Conservation (phyloP, 192 early-diverging fungal genomes). For the Kappamyces sp. region DNA sequence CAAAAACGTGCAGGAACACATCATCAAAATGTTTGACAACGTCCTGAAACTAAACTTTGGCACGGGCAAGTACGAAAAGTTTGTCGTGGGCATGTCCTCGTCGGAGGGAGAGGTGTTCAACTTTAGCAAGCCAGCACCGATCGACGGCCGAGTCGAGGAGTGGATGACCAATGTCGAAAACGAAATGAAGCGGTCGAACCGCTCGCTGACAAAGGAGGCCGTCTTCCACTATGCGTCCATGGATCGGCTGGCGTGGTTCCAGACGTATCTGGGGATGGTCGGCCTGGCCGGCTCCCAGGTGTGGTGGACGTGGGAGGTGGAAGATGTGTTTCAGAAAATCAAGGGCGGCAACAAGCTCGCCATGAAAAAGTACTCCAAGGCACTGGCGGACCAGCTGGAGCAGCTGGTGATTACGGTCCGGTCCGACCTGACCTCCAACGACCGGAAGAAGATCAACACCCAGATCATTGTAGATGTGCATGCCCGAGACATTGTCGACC, state of each 20-base stretch:
- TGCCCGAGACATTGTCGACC: conserved; percentile 56
- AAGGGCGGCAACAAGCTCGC: conserved; percentile 52
- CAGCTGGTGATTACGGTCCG: conserved; percentile 46
- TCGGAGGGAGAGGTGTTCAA: conserved; percentile 50
- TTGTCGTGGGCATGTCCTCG: conserved; percentile 51
- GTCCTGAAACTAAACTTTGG: conserved; percentile 57
- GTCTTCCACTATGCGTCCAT: conserved; percentile 53
- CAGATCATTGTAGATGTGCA: conserved; percentile 61
- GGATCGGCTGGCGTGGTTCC: conserved; percentile 51
- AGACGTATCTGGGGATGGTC: conserved; percentile 53
- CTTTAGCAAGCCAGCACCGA: conserved; percentile 36
- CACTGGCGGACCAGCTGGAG: conserved; percentile 48
- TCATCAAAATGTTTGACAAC: conserved; percentile 63
- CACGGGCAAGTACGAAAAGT: conserved; percentile 55
- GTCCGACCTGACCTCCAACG: conserved; percentile 44
- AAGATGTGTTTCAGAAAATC: conserved; percentile 55
- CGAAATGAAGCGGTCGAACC: conserved; percentile 57
- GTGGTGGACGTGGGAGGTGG: conserved; percentile 66
- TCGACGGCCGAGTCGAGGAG: conserved; percentile 54
- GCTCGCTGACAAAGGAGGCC: conserved; percentile 57
- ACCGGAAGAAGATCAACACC: conserved; percentile 50
- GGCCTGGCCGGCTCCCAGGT: conserved; percentile 54
- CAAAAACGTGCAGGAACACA: conserved; percentile 58
- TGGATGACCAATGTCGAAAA: conserved; percentile 55
- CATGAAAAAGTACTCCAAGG: conserved; percentile 52